These are phyloP conservation scores for Isabelozyma pseudorhagii DNA, from an alignment of 805 yeast species.

Conservation along the genomic window DNA sequence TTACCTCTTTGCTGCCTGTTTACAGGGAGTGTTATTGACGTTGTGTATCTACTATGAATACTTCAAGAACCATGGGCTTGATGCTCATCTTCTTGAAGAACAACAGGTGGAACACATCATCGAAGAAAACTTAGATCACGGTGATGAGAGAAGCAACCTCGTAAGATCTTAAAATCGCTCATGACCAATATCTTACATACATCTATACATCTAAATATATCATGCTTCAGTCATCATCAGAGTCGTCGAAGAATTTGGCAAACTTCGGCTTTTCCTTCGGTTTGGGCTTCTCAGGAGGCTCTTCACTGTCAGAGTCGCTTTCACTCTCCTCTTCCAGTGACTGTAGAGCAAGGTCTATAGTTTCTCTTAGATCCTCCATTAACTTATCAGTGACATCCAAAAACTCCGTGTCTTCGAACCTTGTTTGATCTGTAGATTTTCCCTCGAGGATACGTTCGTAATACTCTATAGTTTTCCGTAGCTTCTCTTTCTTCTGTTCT, in stretches of 20 bases:
- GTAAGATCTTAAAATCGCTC: not conserved
- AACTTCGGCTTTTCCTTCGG: conserved; percentile 1
- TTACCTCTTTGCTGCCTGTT: conserved; percentile 63
- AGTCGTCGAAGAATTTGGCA: conserved; percentile 3
- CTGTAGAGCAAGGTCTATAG: not conserved
- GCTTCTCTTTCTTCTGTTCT: conserved; percentile 1
- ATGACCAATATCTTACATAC: not conserved
- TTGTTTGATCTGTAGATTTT: not conserved
- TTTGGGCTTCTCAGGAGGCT: not conserved
- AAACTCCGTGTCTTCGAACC: conserved; percentile 1
- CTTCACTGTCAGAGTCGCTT: not conserved
- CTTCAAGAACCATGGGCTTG: conserved; percentile 18
- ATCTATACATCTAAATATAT: too few relatives aligned
- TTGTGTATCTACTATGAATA: conserved; percentile 57
- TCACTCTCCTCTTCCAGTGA: not conserved
- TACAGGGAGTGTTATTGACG: conserved; percentile 59
- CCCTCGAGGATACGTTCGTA: conserved; percentile 3
- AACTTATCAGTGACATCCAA: conserved; percentile 2
- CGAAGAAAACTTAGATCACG: conserved; percentile 19
- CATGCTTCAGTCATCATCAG: not conserved
- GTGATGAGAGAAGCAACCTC: not conserved
- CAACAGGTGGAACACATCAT: conserved; percentile 26
- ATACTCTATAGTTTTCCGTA: conserved; percentile 3
- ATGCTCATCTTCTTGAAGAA: conserved; percentile 24
- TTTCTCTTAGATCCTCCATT: conserved; percentile 3